Evolutionary conservation across 441 rosid species (phyloP).

Genomic region (Eruca vesicaria): DNA sequence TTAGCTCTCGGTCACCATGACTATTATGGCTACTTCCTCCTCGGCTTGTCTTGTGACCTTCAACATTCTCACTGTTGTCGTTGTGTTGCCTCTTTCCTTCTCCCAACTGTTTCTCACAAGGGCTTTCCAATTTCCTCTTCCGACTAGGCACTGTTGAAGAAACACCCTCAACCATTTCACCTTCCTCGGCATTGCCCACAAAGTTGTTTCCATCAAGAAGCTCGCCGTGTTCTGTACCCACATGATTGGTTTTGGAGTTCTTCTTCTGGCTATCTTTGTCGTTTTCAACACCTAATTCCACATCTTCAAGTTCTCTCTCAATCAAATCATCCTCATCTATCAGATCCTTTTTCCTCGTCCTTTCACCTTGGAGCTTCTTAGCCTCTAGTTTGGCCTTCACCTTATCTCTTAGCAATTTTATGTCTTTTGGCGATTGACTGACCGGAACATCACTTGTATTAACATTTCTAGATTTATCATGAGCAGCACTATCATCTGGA

Average conservation of each 20-base stretch:
- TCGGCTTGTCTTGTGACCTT: slow-evolving; percentile 13
- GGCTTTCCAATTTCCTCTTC: slow-evolving; percentile 59
- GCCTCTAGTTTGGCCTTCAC: slow-evolving; percentile 80
- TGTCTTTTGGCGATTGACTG: slow-evolving; percentile 70
- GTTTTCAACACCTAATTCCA: slow-evolving; percentile 70
- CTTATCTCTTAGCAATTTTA: slow-evolving; percentile 70
- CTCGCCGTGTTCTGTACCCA: slow-evolving; percentile 37
- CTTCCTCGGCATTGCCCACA: slow-evolving; percentile 53
- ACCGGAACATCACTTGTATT: slow-evolving; percentile 58
- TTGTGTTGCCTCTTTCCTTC: slow-evolving; percentile 45
- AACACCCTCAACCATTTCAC: slow-evolving; percentile 60
- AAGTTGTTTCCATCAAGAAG: slow-evolving; percentile 39
- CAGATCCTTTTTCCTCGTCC: slow-evolving; percentile 53
- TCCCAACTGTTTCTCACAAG: slow-evolving; percentile 44
- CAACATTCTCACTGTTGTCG: slow-evolving; percentile 2
- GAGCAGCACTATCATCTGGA: slow-evolving; percentile 43
- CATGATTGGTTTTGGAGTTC: slow-evolving; percentile 9
- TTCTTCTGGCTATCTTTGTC: slow-evolving; percentile 54
- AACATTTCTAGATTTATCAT: slow-evolving; percentile 42
- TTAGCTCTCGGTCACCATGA: slow-evolving; percentile 18
- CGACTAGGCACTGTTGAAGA: slow-evolving; percentile 44
- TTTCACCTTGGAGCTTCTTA: slow-evolving; percentile 69
- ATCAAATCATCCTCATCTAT: slow-evolving; percentile 89
- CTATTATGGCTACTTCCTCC: neutral
- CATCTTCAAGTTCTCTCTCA: slow-evolving; percentile 88